Evolutionary conservation across 1,284 basidiomycete genomes (phyloP).

Genomic region (Phenoliferia sp.): DNA sequence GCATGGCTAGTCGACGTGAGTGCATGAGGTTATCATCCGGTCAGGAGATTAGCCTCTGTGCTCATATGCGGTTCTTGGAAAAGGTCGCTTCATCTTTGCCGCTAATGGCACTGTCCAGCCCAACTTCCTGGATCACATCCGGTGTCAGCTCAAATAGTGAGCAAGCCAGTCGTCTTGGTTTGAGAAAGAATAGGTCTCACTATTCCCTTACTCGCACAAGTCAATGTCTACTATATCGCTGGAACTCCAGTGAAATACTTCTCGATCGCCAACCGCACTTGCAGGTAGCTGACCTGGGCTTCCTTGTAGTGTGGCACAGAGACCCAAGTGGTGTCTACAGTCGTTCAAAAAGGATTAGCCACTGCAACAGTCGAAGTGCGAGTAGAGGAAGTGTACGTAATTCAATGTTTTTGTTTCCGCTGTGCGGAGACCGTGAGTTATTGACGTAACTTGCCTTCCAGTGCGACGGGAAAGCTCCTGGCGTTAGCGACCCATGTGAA

Average conservation of each 20-base stretch:
- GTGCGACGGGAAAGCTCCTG: constrained; percentile 15
- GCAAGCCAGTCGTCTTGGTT: neutral
- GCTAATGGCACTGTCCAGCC: constrained; percentile 15
- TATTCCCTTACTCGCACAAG: neutral
- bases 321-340: constrained; percentile 13
- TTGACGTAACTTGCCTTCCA: neutral
- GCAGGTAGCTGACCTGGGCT: neutral
- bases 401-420: too few relatives aligned
- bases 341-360: constrained; percentile 18
- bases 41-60: neutral
- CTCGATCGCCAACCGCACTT: too few relatives aligned
- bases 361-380: constrained; percentile 18
- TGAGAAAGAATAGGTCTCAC: neutral
- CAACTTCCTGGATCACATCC: constrained; percentile 16
- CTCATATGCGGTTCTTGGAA: neutral
- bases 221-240: constrained; percentile 18
- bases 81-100: constrained; percentile 16
- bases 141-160: constrained; percentile 19
- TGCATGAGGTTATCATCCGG: neutral
- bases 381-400: constrained; percentile 9
- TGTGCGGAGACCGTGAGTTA: neutral
- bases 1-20: neutral
- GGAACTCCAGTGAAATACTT: constrained; percentile 25
- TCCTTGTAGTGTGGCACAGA: constrained; percentile 15
- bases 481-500: constrained; percentile 23